Base-by-base conservation (phyloP, 805 yeast species). In the Wickerhamomyces canadensis region DNA sequence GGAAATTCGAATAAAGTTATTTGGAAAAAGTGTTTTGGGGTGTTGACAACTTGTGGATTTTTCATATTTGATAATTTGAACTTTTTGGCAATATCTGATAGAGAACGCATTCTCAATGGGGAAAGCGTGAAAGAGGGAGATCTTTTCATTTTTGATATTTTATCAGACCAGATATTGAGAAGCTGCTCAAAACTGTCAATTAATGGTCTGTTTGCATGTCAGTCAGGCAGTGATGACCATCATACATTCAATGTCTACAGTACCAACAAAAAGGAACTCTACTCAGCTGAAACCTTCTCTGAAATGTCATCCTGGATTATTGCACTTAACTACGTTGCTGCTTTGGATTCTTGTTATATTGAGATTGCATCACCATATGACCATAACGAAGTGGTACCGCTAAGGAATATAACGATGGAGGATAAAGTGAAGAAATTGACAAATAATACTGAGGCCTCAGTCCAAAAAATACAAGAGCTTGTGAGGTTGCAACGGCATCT, bases 221-320 rank as follows among this genome's bases (percentile, higher is more conserved):
- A 49, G 10, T 44, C 51, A 13, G 38, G 36, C 2, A 39, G 26
- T 16, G 37, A 47, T 25, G 49, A 45, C 19, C 36, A 31, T 36
- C 32, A 40, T 40, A 19, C 62, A 38, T 72, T 60, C 43, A 61
- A 60, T 38, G 52, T 72, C 9, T 68, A 65, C 49, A 69, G 69
- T 13, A 58, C 61, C 16, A 62, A 61, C 34, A 60, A 67, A 23
- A 67, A 61, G 36, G 61, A 59, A 28, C 48, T 60, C 2, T 72
- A 67, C 50, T 60, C 61, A 47, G 75, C 78, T 12, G 57, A 52
- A 6, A 59, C 61, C 17, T 52, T 55, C n/a, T 57, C 57, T 17
- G 84, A 78, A 28, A 60, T 72, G 57, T 51, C 58, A n/a, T 70
- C 72, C 17, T 82, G 89, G 89, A 67, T 80, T 27, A 64, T 62